Conservation (phyloP, 2,329 filamentous ascomycete genomes). For the Metarhizium guizhouense region DNA sequence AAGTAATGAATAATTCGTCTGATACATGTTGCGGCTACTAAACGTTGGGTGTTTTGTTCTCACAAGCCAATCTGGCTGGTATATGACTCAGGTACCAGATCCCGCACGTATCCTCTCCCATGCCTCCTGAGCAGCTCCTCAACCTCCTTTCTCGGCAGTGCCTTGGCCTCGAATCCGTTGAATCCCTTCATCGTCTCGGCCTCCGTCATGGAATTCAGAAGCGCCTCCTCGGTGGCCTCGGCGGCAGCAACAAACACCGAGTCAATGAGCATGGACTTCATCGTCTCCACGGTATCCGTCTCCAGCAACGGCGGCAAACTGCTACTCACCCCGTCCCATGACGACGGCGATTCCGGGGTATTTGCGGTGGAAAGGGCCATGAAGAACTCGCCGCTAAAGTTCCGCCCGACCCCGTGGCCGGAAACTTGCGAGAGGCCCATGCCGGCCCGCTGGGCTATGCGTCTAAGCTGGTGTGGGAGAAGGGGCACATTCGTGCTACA, state of each 20-base stretch:
- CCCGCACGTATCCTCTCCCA: neutral
- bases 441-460: neutral
- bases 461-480: no score
- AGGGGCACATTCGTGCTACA: no score
- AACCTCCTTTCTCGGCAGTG: neutral
- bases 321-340: neutral
- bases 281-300: neutral
- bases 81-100: neutral
- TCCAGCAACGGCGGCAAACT: neutral
- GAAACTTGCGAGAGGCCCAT: slow-evolving; percentile 1
- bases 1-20: neutral
- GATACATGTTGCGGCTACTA: neutral
- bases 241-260: neutral
- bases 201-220: neutral
- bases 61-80: neutral
- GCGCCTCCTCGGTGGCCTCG: neutral
- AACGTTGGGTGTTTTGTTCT: neutral
- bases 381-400: neutral
- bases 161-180: neutral
- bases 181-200: neutral
- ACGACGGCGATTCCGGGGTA: neutral
- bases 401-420: neutral
- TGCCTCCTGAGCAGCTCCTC: neutral
- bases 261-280: neutral
- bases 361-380: neutral